These are phyloP conservation scores for Skeletonema menzelii DNA, from an alignment of 108 stramenopile species.

Conservation along the genomic window DNA sequence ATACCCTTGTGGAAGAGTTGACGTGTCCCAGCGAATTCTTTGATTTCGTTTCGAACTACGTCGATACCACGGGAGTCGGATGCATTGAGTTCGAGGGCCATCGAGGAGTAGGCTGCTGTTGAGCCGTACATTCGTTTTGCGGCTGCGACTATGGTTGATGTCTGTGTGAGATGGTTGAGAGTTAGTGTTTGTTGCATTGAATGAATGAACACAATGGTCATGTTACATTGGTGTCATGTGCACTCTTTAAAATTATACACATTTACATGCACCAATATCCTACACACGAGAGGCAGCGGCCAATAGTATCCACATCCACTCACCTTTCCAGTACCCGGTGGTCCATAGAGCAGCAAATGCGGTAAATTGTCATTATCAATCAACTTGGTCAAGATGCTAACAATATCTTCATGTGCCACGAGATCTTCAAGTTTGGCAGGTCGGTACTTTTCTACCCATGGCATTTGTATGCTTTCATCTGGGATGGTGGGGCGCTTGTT, in stretches of 20 bases:
- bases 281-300: too few species aligned
- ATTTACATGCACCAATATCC: not conserved
- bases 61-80: conserved; percentile 86
- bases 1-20: conserved; percentile 85
- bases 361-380: conserved; percentile 93
- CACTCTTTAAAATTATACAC: not conserved
- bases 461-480: conserved; percentile 53
- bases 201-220: not conserved
- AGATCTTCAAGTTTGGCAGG: conserved; percentile 87
- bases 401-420: conserved; percentile 94
- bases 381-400: conserved; percentile 72
- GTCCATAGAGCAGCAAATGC: conserved; percentile 92
- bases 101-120: conserved; percentile 61
- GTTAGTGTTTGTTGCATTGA: not conserved
- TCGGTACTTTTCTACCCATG: conserved; percentile 98
- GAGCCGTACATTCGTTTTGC: conserved; percentile 94
- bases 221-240: not conserved
- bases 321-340: conserved; percentile 75
- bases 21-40: conserved; percentile 93
- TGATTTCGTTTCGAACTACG: conserved; percentile 95
- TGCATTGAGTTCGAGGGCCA: conserved; percentile 93
- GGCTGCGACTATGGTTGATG: conserved; percentile 91
- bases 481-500: not conserved
- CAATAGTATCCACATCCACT: not conserved
- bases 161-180: conserved; percentile 50